Conservation (phyloP, 192 early-diverging fungal species). For the Coemansia sp. region DNA sequence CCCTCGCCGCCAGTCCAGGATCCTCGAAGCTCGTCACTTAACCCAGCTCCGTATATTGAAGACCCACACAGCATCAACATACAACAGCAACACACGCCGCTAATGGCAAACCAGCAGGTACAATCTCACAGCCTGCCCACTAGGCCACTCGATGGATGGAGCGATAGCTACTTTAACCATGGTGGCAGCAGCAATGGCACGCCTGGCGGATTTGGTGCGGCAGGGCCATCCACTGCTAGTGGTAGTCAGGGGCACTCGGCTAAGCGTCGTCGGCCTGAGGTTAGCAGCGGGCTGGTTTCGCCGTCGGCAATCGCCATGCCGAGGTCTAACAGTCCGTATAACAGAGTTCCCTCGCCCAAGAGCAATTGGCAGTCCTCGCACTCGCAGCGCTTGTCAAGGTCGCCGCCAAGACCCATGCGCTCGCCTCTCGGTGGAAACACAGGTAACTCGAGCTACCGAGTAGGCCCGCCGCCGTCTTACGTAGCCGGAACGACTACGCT, state of each 20-base stretch:
- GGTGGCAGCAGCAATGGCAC: slow-evolving; percentile 9
- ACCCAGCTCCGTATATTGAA: slow-evolving; percentile 23
- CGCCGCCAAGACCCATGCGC: slow-evolving; percentile 25
- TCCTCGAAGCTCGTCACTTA: slow-evolving; percentile 18
- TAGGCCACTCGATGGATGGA: slow-evolving; percentile 25
- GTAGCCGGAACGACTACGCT: not conserved
- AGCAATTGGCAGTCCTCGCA: not conserved
- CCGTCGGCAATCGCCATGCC: not conserved
- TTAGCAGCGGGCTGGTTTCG: not conserved
- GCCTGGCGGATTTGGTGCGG: not conserved
- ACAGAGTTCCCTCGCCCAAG: not conserved
- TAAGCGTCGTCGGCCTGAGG: slow-evolving; percentile 27
- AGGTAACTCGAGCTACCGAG: not conserved
- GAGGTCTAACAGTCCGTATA: slow-evolving; percentile 11
- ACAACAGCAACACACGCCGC: slow-evolving; percentile 1
- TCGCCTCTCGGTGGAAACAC: slow-evolving; percentile 23
- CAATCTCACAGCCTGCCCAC: slow-evolving; percentile 43
- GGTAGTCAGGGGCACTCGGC: slow-evolving; percentile 2
- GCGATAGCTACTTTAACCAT: slow-evolving; percentile 14
- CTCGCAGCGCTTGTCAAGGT: slow-evolving; percentile 21
- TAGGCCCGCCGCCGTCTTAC: not conserved
- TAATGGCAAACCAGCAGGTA: slow-evolving; percentile 8
- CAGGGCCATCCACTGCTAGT: not conserved
- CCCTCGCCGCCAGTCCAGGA: slow-evolving; percentile 37
- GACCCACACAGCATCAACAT: slow-evolving; percentile 19